Base-by-base conservation (phyloP, 352 stramenopile species). In the Plasmopara viticola region DNA sequence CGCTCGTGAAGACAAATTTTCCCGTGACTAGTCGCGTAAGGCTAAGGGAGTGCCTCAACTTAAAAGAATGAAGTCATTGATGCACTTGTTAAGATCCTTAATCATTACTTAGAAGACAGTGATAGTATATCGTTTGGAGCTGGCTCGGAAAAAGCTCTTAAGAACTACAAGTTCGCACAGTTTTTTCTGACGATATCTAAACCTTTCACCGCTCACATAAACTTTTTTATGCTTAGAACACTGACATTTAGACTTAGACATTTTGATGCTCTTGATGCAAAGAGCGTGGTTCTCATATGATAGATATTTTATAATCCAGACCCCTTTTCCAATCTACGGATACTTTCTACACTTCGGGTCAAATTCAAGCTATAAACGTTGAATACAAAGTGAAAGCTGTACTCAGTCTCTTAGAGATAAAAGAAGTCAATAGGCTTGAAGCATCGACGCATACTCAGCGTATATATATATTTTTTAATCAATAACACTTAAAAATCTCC, bases 381-480 rank as follows among this genome's bases (percentile, higher is more conserved):
- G 18, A 47, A 41, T 34, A 5, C 13, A 6, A 54, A 38, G 17
- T 48, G 5, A 38, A 54, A 54, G 48, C 48, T 47, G 13, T 47
- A 14, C 6, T 54, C 38, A 54, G 46, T 9, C 38, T 41, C 38
- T 17, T 54, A 37, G 9, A 55, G 31, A 15, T 55, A 25, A 14
- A 55, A 39, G 15, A 55, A 7, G 14, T 48, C 49, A 44, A 56
- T 48, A 6, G 49, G 49, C 17, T 56, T 56, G 17, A 56, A 49
- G 9, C 31, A 48, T 1, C 40, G 9, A 17, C 28, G 48, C 4
- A 48, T 15, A n/a, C 30, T 28, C 4, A 56, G 13, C 9, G 38
- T 35, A 18, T 42, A 47, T 8, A 1, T 47, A n/a, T 48, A 35
- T 9, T 9, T 40, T 40, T 47, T 55, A 34, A 55, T 0, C 28